These are phyloP conservation scores for Yarrowia porcina DNA, from an alignment of 805 yeast genomes.

Conservation along the genomic window DNA sequence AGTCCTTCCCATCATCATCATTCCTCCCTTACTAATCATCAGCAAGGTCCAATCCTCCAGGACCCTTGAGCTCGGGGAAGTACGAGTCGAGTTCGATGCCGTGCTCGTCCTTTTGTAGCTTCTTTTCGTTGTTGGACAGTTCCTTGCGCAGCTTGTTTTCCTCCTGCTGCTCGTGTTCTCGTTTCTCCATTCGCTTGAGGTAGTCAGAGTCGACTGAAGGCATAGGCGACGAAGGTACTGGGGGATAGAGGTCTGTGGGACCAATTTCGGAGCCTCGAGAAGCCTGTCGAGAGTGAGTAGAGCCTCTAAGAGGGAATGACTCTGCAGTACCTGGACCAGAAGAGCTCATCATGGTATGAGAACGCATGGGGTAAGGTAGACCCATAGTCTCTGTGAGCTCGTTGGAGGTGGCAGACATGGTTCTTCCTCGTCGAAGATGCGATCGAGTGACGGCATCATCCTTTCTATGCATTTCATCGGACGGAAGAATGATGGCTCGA, in stretches of 20 bases:
- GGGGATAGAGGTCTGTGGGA: neutral
- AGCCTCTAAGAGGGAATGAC: constrained; percentile 9
- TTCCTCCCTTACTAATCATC: neutral
- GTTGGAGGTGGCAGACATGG: constrained; percentile 14
- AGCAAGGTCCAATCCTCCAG: neutral
- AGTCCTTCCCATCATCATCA: neutral
- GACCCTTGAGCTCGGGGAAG: constrained; percentile 5
- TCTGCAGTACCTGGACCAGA: neutral
- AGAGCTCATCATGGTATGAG: neutral
- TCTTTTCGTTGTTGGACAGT: neutral
- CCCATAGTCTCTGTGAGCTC: constrained; percentile 23
- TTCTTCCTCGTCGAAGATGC: constrained; percentile 1
- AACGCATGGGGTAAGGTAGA: constrained; percentile 3
- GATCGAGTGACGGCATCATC: constrained; percentile 27
- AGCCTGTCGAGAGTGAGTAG: neutral
- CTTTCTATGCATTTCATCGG: constrained; percentile 45
- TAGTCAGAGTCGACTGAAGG: constrained; percentile 6
- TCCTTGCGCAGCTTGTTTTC: neutral
- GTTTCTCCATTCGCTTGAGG: constrained; percentile 4
- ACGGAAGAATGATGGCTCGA: constrained; percentile 86
- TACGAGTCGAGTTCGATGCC: constrained; percentile 8
- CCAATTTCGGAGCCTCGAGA: neutral
- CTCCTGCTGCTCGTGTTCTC: neutral
- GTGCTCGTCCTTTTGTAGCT: constrained; percentile 4
- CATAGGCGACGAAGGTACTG: constrained; percentile 18